Base-by-base conservation (phyloP, 2,329 filamentous ascomycete genomes). In the Penicillium palitans region DNA sequence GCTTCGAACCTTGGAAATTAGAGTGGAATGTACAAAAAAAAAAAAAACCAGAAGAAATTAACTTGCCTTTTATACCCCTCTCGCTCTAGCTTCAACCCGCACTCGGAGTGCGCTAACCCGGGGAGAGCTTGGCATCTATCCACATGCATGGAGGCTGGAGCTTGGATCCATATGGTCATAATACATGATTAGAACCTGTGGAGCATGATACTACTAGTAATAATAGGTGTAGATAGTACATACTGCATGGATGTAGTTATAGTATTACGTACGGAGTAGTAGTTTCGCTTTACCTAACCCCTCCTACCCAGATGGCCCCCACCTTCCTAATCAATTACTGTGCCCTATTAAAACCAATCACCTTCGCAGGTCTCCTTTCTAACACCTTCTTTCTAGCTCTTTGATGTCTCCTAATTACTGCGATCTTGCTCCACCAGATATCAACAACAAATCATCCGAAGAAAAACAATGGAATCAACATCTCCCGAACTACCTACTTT, bases 71-170 rank as follows among this genome's bases (percentile, higher is more conserved):
- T 40, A 24, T 59, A 48, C 61, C 59, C 61, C 61, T 57, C 44
- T 62, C 63, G 63, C 55, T 56, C 35, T 27, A 61, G 55, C 19
- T 54, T 64, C 61, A 61, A 48, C 56, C 68, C 65, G 54, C 52
- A 52, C 46, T 69, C 68, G 68, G 68, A 56, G 57, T 45, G 19
- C 35, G 57, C 63, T 70, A 63, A 55, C 67, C 68, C 68, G 68
- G 37, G 37, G n/a, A 69, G 45, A 52, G 50, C 50, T 45, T 45
- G 50, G 50, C 50, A 52, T 52, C 33, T 48, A 24, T 33, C 25
- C 42, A 45, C 24, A 29, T 27, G 42, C 15, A 27, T 41, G 5
- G 21, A 24, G 21, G 40, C 40, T 24, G 15, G 37, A 39, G 15
- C 24, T 45, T 29, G 15, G n/a, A 45, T n/a, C 4, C 4, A 12